A percentile compares a stretch with the other conserved stretches of the same genome.
Conservation (phyloP, 2,329 filamentous ascomycete species). For the Nothophoma quercina region DNA sequence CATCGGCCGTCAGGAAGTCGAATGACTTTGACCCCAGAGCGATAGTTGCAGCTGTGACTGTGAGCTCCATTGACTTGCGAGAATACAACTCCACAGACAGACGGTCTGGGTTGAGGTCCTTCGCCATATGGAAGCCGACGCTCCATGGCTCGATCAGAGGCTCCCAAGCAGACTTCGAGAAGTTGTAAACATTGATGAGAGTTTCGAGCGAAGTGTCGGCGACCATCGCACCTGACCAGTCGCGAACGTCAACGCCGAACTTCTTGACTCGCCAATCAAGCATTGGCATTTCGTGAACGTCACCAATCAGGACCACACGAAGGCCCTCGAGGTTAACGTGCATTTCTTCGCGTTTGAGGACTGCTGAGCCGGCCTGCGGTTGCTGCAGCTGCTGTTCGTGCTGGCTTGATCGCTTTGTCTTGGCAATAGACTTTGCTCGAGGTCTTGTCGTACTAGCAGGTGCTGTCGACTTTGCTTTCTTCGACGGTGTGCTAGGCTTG, state of each 20-base stretch:
- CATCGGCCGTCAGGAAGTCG: constrained; percentile 84
- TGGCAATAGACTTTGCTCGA: constrained; percentile 56
- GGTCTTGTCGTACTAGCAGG: constrained; percentile 56
- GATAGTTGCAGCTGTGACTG: constrained; percentile 91
- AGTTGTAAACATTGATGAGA: constrained; percentile 97
- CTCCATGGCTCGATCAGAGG: constrained; percentile 96
- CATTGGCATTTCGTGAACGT: constrained; percentile 93
- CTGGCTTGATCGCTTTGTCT: constrained; percentile 53
- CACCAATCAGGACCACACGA: constrained; percentile 91
- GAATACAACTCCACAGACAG: constrained; percentile 87
- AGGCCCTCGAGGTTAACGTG: constrained; percentile 87
- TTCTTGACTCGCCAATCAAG: constrained; percentile 92
- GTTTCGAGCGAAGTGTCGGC: constrained; percentile 91
- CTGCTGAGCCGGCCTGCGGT: constrained; percentile 60
- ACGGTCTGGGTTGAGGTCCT: constrained; percentile 75
- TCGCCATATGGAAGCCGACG: constrained; percentile 87
- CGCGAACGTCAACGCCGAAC: constrained; percentile 82
- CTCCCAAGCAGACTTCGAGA: constrained; percentile 98
- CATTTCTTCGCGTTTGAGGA: constrained; percentile 78
- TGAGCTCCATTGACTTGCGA: constrained; percentile 89
- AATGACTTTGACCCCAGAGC: constrained; percentile 92
- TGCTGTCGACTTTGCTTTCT: constrained; percentile 59
- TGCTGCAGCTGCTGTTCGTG: constrained; percentile 65
- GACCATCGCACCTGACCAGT: constrained; percentile 89
- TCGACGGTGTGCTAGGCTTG: constrained; percentile 56